Percentiles rank a stretch among this genome's conserved stretches.
These are phyloP conservation scores for Vaccinium macrocarpon DNA, from an alignment of 148 eudicot species.

Conservation along the genomic window DNA sequence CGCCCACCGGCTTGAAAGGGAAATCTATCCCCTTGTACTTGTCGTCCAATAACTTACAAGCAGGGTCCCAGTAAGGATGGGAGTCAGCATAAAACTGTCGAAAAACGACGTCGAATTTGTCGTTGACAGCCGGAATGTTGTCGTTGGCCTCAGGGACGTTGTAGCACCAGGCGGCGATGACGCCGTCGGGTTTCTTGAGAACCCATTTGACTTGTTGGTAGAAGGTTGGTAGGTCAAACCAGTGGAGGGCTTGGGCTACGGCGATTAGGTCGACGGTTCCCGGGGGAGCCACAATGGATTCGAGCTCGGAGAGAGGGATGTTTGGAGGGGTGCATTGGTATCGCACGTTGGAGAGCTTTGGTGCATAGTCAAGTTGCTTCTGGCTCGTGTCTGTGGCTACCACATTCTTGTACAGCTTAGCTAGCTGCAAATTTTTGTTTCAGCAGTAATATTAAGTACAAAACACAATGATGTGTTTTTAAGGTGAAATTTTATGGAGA, in stretches of 20 bases:
- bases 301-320: slow-evolving; percentile 35
- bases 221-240: slow-evolving; percentile 70
- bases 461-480: too few species aligned
- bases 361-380: slow-evolving; percentile 69
- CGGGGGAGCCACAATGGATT: slow-evolving; percentile 25
- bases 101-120: slow-evolving; percentile 44
- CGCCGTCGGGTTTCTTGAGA: slow-evolving; percentile 74
- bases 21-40: slow-evolving; percentile 47
- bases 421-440: slow-evolving; percentile 38
- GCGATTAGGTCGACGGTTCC: slow-evolving; percentile 63
- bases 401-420: slow-evolving; percentile 58
- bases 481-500: too few species aligned
- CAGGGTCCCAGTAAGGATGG: slow-evolving; percentile 47
- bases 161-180: slow-evolving; percentile 91
- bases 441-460: too few species aligned
- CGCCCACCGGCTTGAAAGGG: slow-evolving; percentile 62
- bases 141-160: slow-evolving; percentile 42
- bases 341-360: slow-evolving; percentile 59
- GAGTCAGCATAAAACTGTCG: slow-evolving; percentile 35
- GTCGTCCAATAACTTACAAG: slow-evolving; percentile 47
- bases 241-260: slow-evolving; percentile 78
- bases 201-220: slow-evolving; percentile 50
- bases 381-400: slow-evolving; percentile 81
- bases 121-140: slow-evolving; percentile 14
- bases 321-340: slow-evolving; percentile 52